Evolutionary conservation across 768 basidiomycete genomes (phyloP), one percentile per base, ranked within the genome.

Genomic region (Tylopilus sp.): DNA sequence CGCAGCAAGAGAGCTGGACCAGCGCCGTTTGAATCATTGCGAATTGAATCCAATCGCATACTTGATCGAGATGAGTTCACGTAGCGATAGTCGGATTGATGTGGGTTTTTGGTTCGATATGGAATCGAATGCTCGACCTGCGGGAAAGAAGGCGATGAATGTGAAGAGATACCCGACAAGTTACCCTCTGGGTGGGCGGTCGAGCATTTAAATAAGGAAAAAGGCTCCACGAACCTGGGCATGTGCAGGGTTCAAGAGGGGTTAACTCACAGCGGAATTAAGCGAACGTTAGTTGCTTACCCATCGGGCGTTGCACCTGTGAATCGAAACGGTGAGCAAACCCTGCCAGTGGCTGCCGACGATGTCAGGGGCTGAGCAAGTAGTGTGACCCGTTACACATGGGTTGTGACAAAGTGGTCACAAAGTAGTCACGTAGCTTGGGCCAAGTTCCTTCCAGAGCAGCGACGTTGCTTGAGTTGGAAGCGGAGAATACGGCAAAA

Each of bases 71-170:
- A 41, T 22, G 30, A 30, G 48, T 29, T 45, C 48, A 37, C 30
- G 46, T 29, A 36, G 47, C 34, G 64, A 64, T 51, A 53, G 45
- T 45, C 64, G 65, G 65, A 50, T 8, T 55, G 42, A 41, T 49
- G 65, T 68, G 65, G 65, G 55, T 50, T 16, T 0, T 19, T 42
- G 26, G 46, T 50, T 63, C 48, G 45, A 56, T 36, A 52, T 56
- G 12, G 33, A 38, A 54, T 48, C 17, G 22, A 22, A 48, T 33
- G 30, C 37, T 26, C 25, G 25, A 34, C 10, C 24, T 36, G 45
- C 50, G 53, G 48, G 53, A n/a, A 55, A 45, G 57, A 49, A 50
- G 45, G 24, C n/a, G 36, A 22, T 41, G 40, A 22, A 46, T 26
- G 45, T 37, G 48, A 30, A 38, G 28, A 36, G 50, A 38, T 45